phyloP scores from a whole-genome alignment of 768 basidiomycete genomes.

The Vishniacozyma victoriae region DNA sequence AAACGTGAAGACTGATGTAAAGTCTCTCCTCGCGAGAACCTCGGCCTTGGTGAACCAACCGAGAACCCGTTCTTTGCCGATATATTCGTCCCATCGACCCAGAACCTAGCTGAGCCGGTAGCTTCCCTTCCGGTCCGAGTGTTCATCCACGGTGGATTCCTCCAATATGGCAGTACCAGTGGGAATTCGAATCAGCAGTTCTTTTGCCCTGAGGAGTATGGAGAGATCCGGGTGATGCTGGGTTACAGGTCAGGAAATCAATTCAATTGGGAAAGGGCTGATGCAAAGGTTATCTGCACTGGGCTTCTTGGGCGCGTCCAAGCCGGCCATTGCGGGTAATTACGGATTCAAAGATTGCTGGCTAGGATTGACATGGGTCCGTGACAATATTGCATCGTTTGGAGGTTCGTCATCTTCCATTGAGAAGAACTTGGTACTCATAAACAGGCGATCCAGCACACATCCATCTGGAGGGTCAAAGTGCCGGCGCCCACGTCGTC shows the following conservation, averaged over 20 bases:
- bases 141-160: slow-evolving; percentile 73
- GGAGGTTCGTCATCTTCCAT: too few species aligned
- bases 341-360: slow-evolving; percentile 83
- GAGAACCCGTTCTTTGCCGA: slow-evolving; percentile 68
- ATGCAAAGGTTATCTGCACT: slow-evolving; percentile 67
- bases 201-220: slow-evolving; percentile 59
- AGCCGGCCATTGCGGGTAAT: slow-evolving; percentile 62
- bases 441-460: slow-evolving; percentile 56
- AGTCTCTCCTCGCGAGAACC: slow-evolving; percentile 59
- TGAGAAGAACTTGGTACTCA: too few species aligned
- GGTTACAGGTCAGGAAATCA: too few species aligned
- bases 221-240: slow-evolving; percentile 66
- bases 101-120: slow-evolving; percentile 20
- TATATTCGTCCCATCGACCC: slow-evolving; percentile 50
- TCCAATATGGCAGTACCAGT: slow-evolving; percentile 74
- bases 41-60: slow-evolving; percentile 62
- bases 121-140: slow-evolving; percentile 59
- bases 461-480: slow-evolving; percentile 63
- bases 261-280: too few species aligned
- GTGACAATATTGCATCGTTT: slow-evolving; percentile 61
- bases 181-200: slow-evolving; percentile 59
- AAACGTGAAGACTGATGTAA: slow-evolving; percentile 56
- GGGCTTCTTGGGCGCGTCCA: slow-evolving; percentile 65
- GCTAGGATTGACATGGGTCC: slow-evolving; percentile 68
- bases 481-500: slow-evolving; percentile 67